Percentiles rank a stretch among this genome's conserved stretches.
These are phyloP conservation scores for Fusarium verticillioides DNA, from an alignment of 2,329 filamentous ascomycete genomes.

Conservation along the genomic window DNA sequence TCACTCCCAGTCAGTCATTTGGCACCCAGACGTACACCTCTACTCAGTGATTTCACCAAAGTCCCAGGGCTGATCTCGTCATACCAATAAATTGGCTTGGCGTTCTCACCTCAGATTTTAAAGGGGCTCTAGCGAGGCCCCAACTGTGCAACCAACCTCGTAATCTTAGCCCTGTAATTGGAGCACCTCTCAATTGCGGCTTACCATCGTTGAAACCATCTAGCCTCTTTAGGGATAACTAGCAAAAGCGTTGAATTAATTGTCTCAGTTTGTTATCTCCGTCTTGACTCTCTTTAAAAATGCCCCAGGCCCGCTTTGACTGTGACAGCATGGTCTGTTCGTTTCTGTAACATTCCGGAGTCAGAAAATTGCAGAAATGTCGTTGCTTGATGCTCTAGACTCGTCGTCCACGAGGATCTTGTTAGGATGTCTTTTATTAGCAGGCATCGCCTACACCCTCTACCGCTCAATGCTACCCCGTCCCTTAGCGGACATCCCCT, in stretches of 20 bases:
- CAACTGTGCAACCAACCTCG: constrained; percentile 11
- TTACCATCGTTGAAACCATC: constrained; percentile 7
- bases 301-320: neutral
- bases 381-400: neutral
- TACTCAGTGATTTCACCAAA: neutral
- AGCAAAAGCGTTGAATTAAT: neutral
- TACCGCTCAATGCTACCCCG: constrained; percentile 18
- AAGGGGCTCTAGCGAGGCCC: neutral
- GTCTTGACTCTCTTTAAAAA: neutral
- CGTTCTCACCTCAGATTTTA: constrained; percentile 23
- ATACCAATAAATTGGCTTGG: neutral
- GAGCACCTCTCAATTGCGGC: neutral
- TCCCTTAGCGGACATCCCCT: constrained; percentile 22
- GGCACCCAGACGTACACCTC: no score
- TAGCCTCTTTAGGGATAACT: constrained; percentile 3
- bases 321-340: neutral
- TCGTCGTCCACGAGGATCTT: neutral
- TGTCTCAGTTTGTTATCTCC: neutral
- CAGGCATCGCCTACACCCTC: constrained; percentile 10
- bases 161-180: constrained; percentile 1
- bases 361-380: neutral
- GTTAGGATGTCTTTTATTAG: constrained; percentile 1
- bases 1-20: neutral
- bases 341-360: no score
- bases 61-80: neutral